These are phyloP conservation scores for Trichocomaceae sp. DNA, from an alignment of 2,329 filamentous ascomycete species.

Conservation along the genomic window DNA sequence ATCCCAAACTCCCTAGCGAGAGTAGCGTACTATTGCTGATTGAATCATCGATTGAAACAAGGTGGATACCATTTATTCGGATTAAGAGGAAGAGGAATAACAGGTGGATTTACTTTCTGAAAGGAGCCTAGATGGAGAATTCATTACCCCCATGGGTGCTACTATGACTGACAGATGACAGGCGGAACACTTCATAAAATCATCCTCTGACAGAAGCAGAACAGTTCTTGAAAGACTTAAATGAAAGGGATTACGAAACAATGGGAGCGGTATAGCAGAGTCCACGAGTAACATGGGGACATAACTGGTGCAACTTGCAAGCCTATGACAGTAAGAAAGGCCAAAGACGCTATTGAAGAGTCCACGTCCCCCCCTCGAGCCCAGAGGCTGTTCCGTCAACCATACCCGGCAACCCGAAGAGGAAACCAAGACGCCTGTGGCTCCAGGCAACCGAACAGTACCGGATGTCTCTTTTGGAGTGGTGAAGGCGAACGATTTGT, in stretches of 20 bases:
- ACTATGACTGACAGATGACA: not conserved
- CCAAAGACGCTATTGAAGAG: too few relatives aligned
- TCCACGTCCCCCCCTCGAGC: too few relatives aligned
- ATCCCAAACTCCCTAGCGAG: not conserved
- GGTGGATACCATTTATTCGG: not conserved
- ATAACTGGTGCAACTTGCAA: too few relatives aligned
- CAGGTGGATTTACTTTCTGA: not conserved
- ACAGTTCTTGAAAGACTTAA: too few relatives aligned
- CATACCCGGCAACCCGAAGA: too few relatives aligned
- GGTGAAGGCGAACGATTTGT: not conserved
- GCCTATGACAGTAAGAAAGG: too few relatives aligned
- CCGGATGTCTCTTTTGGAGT: not conserved
- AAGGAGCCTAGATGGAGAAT: not conserved
- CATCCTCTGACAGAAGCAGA: too few relatives aligned
- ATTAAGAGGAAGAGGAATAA: not conserved
- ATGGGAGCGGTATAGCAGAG: too few relatives aligned
- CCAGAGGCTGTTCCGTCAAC: too few relatives aligned
- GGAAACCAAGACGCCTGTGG: not conserved
- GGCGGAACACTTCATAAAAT: too few relatives aligned
- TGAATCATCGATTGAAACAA: not conserved
- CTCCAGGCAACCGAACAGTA: not conserved
- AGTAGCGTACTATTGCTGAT: not conserved
- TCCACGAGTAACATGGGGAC: too few relatives aligned
- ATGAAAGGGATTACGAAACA: too few relatives aligned
- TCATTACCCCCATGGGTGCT: not conserved